Evolutionary conservation across 2,329 filamentous ascomycete genomes (phyloP), one percentile per base, ranked within the genome.

Genomic region (Scytalidium lignicola): DNA sequence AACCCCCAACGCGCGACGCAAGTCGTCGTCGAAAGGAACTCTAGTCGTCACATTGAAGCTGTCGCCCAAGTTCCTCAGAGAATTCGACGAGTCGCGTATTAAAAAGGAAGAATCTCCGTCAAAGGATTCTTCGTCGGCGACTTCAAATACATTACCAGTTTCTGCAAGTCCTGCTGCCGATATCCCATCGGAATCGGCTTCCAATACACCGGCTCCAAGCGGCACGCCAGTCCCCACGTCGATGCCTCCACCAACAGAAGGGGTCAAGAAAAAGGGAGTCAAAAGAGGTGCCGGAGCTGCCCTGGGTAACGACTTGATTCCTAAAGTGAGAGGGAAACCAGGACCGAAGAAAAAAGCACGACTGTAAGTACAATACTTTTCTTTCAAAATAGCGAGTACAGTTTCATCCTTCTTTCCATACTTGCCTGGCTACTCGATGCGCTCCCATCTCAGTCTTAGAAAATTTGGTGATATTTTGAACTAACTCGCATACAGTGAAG

Each of bases 281-380:
- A 86, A 90, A 67, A 80, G 85, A 56, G 79, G 81, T 19, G 86
- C 86, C 59, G 75, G 51, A 86, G 87, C 70, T 75, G 82, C 64
- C 69, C 70, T 53, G 61, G 74, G 66, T 62, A 69, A 72, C 62
- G 88, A 91, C 55, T 75, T 74, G 28, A 64, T 73, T 21, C 74
- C 84, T n/a, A 90, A 88, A 68, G 75, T 84, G 48, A 76, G 88
- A 65, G 87, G 87, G 65, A 95, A 95, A 73, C 92, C 93, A 6
- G 92, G 92, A 6, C 92, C 92, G 0, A 97, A 96, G 80, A 96
- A 96, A 82, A 96, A 95, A 74, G 85, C 88, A 57, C 85, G 87
- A 76, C 72, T 96, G 92, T 96, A 86, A 73, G 90, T 86, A 50
- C 10, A 23, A 40, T 50, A 28, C 47, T 45, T 23, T 21, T 47